These are phyloP conservation scores for Tolypocladium guangdongense DNA, from an alignment of 2,329 filamentous ascomycete genomes.

Conservation along the genomic window DNA sequence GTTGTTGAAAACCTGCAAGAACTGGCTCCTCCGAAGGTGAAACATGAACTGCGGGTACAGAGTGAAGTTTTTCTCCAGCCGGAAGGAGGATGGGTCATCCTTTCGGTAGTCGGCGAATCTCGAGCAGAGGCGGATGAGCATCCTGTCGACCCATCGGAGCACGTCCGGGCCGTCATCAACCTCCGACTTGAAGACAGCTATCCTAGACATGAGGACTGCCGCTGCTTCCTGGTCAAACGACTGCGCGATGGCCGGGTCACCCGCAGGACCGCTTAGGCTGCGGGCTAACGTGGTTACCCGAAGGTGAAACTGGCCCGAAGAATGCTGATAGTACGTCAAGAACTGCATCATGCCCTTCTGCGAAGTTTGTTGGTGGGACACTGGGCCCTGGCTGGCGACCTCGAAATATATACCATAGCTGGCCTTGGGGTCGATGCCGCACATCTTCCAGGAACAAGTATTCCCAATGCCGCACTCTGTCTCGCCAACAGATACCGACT, in stretches of 20 bases:
- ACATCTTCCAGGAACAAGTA: conserved; percentile 99
- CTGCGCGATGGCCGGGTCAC: conserved; percentile 88
- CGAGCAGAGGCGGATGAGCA: conserved; percentile 94
- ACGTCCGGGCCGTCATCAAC: conserved; percentile 98
- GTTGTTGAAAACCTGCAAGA: conserved; percentile 98
- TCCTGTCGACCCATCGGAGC: conserved; percentile 92
- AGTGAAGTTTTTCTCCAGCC: conserved; percentile 96
- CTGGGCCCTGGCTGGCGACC: conserved; percentile 86
- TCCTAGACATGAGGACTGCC: conserved; percentile 96
- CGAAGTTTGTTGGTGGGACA: conserved; percentile 72
- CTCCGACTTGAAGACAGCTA: conserved; percentile 97
- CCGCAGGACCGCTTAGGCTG: conserved; percentile 83
- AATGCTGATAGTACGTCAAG: conserved; percentile 96
- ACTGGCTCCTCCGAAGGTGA: conserved; percentile 91
- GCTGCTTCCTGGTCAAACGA: conserved; percentile 98
- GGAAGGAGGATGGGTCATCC: conserved; percentile 94
- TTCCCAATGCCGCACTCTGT: conserved; percentile 98
- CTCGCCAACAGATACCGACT: conserved; percentile 91
- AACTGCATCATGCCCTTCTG: conserved; percentile 97
- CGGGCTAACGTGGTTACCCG: conserved; percentile 89
- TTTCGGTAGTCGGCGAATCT: conserved; percentile 97
- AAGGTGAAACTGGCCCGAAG: conserved; percentile 90
- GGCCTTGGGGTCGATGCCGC: conserved; percentile 84
- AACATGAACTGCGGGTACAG: conserved; percentile 99
- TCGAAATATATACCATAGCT: conserved; percentile 98